Evolutionary conservation across 116 monocot genomes (phyloP), one percentile per base, ranked within the genome.

Genomic region (Papilionanthe hybrid): DNA sequence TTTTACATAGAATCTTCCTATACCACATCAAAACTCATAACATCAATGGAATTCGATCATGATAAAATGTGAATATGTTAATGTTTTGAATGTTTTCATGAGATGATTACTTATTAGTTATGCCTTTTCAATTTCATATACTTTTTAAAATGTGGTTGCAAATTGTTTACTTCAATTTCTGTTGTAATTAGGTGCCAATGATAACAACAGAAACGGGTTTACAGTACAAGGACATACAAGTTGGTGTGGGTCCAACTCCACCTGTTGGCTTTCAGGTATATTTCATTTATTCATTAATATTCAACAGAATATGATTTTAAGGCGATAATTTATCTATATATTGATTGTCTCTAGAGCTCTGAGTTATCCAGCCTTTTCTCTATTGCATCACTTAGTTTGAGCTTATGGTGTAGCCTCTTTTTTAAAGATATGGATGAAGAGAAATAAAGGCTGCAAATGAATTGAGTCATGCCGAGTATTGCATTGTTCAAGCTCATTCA

Each of bases 231-330:
- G 94, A 97, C 82, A 97, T 97, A 75, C 86, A 83, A 84, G 79
- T 91, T 76, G 94, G 97, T n/a, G 74, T 66, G 83, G 97, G 97
- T 58, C 97, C 97, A 55, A 94, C 83, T 79, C 97, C 94, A 43
- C 97, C 97, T 63, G 63, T 94, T 86, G 96, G 96, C 50, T 97
- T 91, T 88, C 96, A 97, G 94, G 96, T 97, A 78, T 55, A 30
- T 77, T 42, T 44, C 15, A 32, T 37, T 15, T 32, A 32, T 7
- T 25, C 65, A 25, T 65, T 65, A 25, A 9, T 25, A 23, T 23
- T 23, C 65, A 65, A 65, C 25, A 25, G 0, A 65, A 25, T 7
- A 22, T 65, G 23, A 53, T 53, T 53, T 53, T 53, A 53, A 15
- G 53, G 53, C 4, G 37, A 37, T 37, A 4, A 11, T 65, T 65